Conservation (phyloP, 345 rosid genomes). For the Camelina sativa region DNA sequence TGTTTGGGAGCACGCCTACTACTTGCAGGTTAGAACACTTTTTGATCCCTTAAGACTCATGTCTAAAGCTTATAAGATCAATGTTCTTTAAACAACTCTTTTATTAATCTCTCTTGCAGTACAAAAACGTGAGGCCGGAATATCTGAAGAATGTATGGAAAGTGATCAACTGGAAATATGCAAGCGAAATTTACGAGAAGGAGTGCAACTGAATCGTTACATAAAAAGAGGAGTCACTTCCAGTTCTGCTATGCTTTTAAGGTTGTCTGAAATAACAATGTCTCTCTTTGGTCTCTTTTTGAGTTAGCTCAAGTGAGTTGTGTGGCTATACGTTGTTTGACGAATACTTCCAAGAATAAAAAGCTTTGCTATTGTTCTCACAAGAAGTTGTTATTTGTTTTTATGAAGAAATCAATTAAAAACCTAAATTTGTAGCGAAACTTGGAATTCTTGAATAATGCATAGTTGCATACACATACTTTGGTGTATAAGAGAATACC, state of each 20-base stretch:
- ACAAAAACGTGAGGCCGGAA: constrained; percentile 88
- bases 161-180: constrained; percentile 91
- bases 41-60: not conserved
- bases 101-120: constrained; percentile 55
- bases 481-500: not conserved
- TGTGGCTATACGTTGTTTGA: constrained; percentile 17
- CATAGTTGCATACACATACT: not conserved
- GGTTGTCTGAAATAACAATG: constrained; percentile 30
- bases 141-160: constrained; percentile 96
- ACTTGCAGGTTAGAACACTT: constrained; percentile 70
- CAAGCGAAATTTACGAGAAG: constrained; percentile 63
- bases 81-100: not conserved
- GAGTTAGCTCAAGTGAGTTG: constrained; percentile 35
- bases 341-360: not conserved
- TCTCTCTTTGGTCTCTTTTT: constrained; percentile 13
- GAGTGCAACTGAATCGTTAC: constrained; percentile 50
- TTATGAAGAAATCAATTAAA: not conserved
- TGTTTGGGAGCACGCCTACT: constrained; percentile 99
- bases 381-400: not conserved
- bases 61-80: constrained; percentile 9
- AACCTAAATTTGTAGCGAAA: too few species aligned
- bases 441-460: not conserved
- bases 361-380: not conserved
- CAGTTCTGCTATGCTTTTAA: constrained; percentile 16
- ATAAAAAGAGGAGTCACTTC: constrained; percentile 18